Percentiles rank a stretch among this genome's conserved stretches.
phyloP scores from a whole-genome alignment of 768 basidiomycete species.

The Suillus fuscotomentosus region DNA sequence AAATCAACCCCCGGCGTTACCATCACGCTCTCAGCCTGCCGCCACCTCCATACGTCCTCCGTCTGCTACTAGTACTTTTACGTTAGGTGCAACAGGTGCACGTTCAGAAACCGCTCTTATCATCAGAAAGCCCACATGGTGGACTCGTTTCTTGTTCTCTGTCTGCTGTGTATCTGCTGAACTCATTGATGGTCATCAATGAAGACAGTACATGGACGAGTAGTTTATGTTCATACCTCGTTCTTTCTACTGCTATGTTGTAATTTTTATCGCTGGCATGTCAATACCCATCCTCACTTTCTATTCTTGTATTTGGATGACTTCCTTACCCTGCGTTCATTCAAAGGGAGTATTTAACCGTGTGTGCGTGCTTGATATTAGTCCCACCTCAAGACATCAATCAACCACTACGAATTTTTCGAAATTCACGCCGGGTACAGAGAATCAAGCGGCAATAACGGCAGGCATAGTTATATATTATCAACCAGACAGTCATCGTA shows the following conservation, averaged over 20 bases:
- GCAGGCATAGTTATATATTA: no score
- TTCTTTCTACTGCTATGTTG: neutral
- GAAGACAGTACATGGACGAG: neutral
- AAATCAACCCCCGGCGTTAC: neutral
- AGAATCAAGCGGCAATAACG: no score
- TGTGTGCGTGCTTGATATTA: no score
- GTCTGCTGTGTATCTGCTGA: neutral
- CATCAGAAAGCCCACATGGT: neutral
- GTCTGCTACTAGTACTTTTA: neutral
- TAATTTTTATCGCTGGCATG: neutral
- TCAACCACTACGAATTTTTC: no score
- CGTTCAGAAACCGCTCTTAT: neutral
- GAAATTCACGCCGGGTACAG: no score
- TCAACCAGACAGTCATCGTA: no score
- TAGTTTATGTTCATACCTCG: neutral
- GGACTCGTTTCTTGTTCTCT: neutral
- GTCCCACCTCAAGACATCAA: no score
- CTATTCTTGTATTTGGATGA: no score
- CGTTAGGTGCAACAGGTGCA: neutral
- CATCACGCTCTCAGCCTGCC: neutral
- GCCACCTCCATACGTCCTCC: neutral
- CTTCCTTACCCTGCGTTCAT: no score
- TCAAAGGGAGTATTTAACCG: no score
- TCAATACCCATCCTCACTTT: neutral
- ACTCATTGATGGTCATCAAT: neutral